Evolutionary conservation across 1,139 yeast genomes (phyloP).

Genomic region (Sugiyamaella xylanicola): DNA sequence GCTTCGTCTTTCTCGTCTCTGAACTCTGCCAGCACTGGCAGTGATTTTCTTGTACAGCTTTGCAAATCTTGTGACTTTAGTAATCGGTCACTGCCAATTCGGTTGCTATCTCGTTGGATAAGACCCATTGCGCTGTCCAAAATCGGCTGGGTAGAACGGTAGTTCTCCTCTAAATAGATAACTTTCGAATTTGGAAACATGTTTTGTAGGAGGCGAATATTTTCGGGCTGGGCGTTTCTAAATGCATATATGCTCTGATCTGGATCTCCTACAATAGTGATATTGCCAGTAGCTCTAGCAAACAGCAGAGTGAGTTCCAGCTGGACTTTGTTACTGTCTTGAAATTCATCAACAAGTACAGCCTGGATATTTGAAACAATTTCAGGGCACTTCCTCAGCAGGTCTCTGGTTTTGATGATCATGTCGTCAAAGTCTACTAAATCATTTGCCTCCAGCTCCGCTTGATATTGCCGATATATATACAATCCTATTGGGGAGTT

Average conservation of each 20-base stretch:
- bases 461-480: constrained; percentile 49
- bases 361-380: constrained; percentile 60
- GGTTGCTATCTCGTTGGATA: constrained; percentile 58
- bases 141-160: constrained; percentile 74
- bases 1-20: constrained; percentile 57
- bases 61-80: constrained; percentile 21
- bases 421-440: constrained; percentile 85
- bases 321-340: constrained; percentile 84
- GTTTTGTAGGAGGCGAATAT: constrained; percentile 61
- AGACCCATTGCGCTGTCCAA: constrained; percentile 64
- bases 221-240: constrained; percentile 73
- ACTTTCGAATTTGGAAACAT: constrained; percentile 47
- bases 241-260: constrained; percentile 94
- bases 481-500: constrained; percentile 10
- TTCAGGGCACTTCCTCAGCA: constrained; percentile 51
- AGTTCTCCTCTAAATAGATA: constrained; percentile 65
- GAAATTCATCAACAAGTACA: constrained; percentile 90
- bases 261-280: constrained; percentile 94
- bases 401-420: constrained; percentile 54
- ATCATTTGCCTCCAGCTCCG: constrained; percentile 45
- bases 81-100: constrained; percentile 21
- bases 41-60: neutral
- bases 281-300: constrained; percentile 51
- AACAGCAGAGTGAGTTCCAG: constrained; percentile 64
- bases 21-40: constrained; percentile 52